These are phyloP conservation scores for Zoysia japonica DNA, from an alignment of 176 grass and related monocot species.

Conservation along the genomic window DNA sequence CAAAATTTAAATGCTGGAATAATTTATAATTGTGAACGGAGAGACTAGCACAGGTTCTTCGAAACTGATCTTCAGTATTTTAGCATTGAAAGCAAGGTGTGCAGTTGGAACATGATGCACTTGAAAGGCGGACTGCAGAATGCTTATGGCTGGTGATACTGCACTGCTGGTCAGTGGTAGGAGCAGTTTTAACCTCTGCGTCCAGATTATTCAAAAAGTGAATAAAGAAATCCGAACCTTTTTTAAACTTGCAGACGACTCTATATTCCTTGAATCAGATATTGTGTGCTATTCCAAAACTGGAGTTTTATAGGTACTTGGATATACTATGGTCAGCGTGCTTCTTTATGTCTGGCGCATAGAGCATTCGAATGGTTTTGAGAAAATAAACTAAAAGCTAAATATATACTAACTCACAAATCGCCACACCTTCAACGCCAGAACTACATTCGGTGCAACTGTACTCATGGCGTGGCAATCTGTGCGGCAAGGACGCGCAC, in stretches of 20 bases:
- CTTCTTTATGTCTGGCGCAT: too few species aligned
- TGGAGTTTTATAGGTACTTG: too few species aligned
- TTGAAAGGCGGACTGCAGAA: constrained; percentile 81
- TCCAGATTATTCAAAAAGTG: background rate
- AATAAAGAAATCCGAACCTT: background rate
- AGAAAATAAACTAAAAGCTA: too few species aligned
- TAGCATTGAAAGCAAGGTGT: constrained; percentile 77
- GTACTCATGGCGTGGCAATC: too few species aligned
- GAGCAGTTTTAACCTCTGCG: background rate
- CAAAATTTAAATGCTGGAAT: too few species aligned
- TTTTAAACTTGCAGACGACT: constrained; percentile 1
- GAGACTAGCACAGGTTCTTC: background rate
- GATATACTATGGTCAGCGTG: too few species aligned
- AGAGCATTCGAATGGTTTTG: too few species aligned
- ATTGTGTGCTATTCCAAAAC: constrained; percentile 58
- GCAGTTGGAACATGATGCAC: constrained; percentile 77
- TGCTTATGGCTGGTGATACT: constrained; percentile 98
- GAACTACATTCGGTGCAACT: too few species aligned
- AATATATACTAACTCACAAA: too few species aligned
- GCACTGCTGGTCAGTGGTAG: constrained; percentile 58
- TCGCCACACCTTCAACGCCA: too few species aligned
- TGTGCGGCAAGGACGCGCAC: too few species aligned
- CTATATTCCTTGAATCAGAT: constrained; percentile 46
- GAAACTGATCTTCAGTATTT: constrained; percentile 34
- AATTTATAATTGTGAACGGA: too few species aligned